Percentiles rank a stretch among this genome's conserved stretches.
Evolutionary conservation across 2,329 filamentous ascomycete species (phyloP).

Genomic region (Penicillium sp.): DNA sequence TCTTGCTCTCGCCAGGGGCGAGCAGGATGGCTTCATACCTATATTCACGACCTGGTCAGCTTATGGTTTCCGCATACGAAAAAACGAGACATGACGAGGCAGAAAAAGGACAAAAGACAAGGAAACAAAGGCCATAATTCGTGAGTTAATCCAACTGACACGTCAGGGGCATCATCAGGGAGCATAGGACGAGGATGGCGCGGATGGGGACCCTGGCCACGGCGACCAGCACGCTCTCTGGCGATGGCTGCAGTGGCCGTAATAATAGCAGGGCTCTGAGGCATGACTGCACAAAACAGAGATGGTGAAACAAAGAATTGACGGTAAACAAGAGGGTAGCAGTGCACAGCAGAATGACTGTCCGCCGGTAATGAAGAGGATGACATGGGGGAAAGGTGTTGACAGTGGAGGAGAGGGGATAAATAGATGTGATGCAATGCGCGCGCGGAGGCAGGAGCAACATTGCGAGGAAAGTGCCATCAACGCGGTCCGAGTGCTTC

Average conservation of each 20-base stretch:
- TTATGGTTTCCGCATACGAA: not conserved
- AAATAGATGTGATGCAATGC: not conserved
- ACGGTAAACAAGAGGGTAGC: not conserved
- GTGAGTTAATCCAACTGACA: constrained; percentile 17
- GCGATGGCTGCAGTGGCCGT: constrained; percentile 18
- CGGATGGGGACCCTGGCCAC: not conserved
- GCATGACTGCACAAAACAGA: not conserved
- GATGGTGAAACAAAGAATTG: not conserved
- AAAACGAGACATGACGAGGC: not conserved
- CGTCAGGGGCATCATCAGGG: constrained; percentile 17
- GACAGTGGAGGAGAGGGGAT: not conserved
- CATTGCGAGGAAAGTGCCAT: not conserved
- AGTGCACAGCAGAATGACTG: not conserved
- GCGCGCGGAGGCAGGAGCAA: not conserved
- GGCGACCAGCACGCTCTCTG: constrained; percentile 17
- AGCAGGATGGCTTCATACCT: constrained; percentile 96
- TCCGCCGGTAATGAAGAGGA: not conserved
- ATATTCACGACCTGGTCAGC: constrained; percentile 14
- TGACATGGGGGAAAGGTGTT: not conserved
- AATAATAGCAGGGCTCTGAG: not conserved
- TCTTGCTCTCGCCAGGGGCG: constrained; percentile 85
- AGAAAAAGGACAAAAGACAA: not conserved
- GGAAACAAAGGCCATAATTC: not conserved
- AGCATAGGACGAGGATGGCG: constrained; percentile 2
- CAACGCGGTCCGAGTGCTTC: not conserved